These are phyloP conservation scores for Meyerozyma smithsonii DNA, from an alignment of 1,139 yeast species.

Conservation along the genomic window DNA sequence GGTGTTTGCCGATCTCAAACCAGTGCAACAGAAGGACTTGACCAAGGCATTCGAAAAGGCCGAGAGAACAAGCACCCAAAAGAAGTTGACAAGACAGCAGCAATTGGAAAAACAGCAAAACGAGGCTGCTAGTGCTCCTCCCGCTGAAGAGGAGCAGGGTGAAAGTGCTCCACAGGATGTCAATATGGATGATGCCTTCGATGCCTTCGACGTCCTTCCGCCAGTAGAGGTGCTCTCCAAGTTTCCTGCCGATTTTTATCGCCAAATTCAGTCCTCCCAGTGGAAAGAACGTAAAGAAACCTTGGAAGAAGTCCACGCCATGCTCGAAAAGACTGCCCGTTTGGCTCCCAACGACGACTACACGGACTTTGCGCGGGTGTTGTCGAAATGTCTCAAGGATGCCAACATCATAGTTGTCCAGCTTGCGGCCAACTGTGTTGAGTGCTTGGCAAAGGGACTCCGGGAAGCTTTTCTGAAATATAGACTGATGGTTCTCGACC, in stretches of 20 bases:
- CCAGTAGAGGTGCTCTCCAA: slow-evolving; percentile 58
- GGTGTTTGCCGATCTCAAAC: slow-evolving; percentile 71
- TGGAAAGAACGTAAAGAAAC: slow-evolving; percentile 95
- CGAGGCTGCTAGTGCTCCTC: slow-evolving; percentile 15
- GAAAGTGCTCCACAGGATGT: not conserved
- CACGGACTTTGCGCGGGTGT: slow-evolving; percentile 49
- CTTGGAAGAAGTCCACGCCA: slow-evolving; percentile 59
- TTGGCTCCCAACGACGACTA: slow-evolving; percentile 48
- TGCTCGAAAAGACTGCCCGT: slow-evolving; percentile 48
- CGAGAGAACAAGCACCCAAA: slow-evolving; percentile 45
- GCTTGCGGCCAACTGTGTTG: slow-evolving; percentile 68
- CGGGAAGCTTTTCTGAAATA: slow-evolving; percentile 53
- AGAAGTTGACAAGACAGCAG: slow-evolving; percentile 52
- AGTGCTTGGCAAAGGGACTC: slow-evolving; percentile 63
- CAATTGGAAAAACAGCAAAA: slow-evolving; percentile 12
- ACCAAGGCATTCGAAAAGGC: slow-evolving; percentile 57
- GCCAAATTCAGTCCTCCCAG: slow-evolving; percentile 54
- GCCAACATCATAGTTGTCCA: slow-evolving; percentile 88
- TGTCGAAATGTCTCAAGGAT: slow-evolving; percentile 79
- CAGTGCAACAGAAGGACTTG: slow-evolving; percentile 88
- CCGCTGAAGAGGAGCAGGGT: slow-evolving; percentile 7
- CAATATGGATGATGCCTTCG: slow-evolving; percentile 15
- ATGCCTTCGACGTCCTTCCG: slow-evolving; percentile 32
- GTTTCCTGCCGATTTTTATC: slow-evolving; percentile 58
- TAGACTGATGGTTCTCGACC: slow-evolving; percentile 47